These are phyloP conservation scores for Thalassiosira ordinaria DNA, from an alignment of 352 stramenopile genomes.

Conservation along the genomic window DNA sequence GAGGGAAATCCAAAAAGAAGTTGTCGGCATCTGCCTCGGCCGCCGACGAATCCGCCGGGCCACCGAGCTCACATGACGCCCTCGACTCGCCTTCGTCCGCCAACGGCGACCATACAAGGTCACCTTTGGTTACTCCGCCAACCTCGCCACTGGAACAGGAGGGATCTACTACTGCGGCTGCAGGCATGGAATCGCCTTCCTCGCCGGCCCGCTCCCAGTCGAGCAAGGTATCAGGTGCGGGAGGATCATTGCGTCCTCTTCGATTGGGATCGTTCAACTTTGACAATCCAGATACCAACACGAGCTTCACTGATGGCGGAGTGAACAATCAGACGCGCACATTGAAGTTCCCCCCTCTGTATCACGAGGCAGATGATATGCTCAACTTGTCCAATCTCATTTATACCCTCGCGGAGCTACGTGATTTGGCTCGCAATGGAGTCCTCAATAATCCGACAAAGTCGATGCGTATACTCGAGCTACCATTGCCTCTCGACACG, in stretches of 20 bases:
- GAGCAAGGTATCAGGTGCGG: not conserved
- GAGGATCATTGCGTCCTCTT: constrained; percentile 16
- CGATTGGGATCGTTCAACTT: constrained; percentile 41
- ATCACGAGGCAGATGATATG: constrained; percentile 59
- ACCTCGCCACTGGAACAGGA: not conserved
- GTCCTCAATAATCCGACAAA: constrained; percentile 23
- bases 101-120: not conserved
- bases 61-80: not conserved
- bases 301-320: not conserved
- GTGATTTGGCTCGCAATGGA: constrained; percentile 57
- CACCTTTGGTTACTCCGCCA: not conserved
- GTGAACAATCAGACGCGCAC: not conserved
- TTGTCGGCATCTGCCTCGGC: not conserved
- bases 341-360: constrained; percentile 42
- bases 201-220: not conserved
- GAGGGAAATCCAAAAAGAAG: constrained; percentile 10
- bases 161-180: not conserved
- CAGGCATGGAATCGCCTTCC: not conserved
- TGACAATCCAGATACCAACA: not conserved
- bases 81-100: not conserved
- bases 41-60: not conserved
- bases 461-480: constrained; percentile 46
- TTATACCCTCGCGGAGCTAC: constrained; percentile 65
- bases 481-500: constrained; percentile 54
- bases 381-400: constrained; percentile 55